A percentile compares a stretch with the other conserved stretches of the same genome.
Conservation (phyloP, 495 filamentous ascomycete species). For the Pseudotulostoma volvatum region DNA sequence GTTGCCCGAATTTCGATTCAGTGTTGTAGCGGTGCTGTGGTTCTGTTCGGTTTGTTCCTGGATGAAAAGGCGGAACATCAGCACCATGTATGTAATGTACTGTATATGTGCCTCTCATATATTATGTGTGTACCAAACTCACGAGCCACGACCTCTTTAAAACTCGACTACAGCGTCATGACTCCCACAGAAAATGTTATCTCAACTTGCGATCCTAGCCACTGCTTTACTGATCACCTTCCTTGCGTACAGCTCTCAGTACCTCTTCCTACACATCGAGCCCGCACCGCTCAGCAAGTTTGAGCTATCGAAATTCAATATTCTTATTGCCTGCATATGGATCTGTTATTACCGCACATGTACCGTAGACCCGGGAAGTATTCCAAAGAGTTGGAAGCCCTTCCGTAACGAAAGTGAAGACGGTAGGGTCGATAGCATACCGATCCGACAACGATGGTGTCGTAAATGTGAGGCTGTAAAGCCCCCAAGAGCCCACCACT, state of each 20-base stretch:
- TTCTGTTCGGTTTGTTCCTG: no score
- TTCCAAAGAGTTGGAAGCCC: conserved; percentile 16
- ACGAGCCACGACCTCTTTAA: no score
- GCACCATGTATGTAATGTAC: no score
- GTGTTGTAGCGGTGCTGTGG: no score
- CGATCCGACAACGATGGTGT: conserved; percentile 47
- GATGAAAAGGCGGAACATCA: no score
- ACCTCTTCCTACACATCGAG: conserved; percentile 59
- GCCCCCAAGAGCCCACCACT: conserved; percentile 82
- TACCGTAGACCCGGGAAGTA: conserved; percentile 56
- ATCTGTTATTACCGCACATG: conserved; percentile 65
- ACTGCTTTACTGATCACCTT: conserved; percentile 54
- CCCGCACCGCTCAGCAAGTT: conserved; percentile 45
- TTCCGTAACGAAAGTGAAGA: conserved; percentile 4
- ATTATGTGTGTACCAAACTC: no score
- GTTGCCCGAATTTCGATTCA: no score
- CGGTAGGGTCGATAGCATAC: conserved; percentile 14
- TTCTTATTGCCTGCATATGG: conserved; percentile 54
- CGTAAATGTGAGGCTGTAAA: conserved; percentile 71
- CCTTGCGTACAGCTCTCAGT: conserved; percentile 71
- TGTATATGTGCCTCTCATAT: no score
- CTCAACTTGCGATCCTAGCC: conserved; percentile 43
- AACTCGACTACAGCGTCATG: no score
- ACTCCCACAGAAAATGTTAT: no score
- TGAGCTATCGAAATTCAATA: conserved; percentile 58